A percentile compares a stretch with the other conserved stretches of the same genome.
phyloP scores from a whole-genome alignment of 2,329 filamentous ascomycete species.

The Penicillium paneum region DNA sequence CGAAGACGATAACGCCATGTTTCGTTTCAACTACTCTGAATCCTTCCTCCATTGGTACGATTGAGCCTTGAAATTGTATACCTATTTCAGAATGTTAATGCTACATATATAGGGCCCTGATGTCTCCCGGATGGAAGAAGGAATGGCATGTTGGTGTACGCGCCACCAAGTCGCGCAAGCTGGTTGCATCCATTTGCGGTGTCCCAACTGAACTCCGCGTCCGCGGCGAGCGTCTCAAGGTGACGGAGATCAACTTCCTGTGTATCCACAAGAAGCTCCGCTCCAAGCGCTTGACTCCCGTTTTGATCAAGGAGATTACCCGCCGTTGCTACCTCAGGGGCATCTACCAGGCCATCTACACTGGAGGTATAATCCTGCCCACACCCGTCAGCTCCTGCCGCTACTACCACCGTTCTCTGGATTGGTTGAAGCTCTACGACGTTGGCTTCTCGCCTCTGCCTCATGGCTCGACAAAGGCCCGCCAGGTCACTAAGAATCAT shows the following conservation, averaged over 20 bases:
- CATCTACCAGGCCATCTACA: constrained; percentile 95
- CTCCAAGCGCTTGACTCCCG: constrained; percentile 83
- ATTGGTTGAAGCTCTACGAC: constrained; percentile 96
- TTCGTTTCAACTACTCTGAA: constrained; percentile 92
- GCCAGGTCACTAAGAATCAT: constrained; percentile 82
- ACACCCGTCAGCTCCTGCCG: constrained; percentile 89
- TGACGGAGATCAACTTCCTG: constrained; percentile 96
- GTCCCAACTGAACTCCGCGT: constrained; percentile 82
- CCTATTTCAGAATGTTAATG: not conserved
- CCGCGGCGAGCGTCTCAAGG: constrained; percentile 68
- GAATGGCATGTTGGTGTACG: constrained; percentile 95
- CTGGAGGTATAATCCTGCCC: constrained; percentile 83
- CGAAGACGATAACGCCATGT: constrained; percentile 94
- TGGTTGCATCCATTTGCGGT: constrained; percentile 94
- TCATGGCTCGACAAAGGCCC: constrained; percentile 73
- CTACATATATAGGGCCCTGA: constrained; percentile 67
- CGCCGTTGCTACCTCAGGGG: constrained; percentile 81
- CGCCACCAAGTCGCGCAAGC: constrained; percentile 73
- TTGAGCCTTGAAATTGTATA: not conserved
- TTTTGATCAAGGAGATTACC: constrained; percentile 97
- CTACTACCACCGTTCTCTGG: constrained; percentile 89
- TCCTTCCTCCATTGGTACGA: constrained; percentile 81
- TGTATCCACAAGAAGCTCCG: constrained; percentile 98
- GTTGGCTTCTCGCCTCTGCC: constrained; percentile 91
- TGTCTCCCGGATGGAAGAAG: constrained; percentile 89